Evolutionary conservation across 169 alveolate species (phyloP), one percentile per base, ranked within the genome.

Genomic region (Plasmodium berghei): DNA sequence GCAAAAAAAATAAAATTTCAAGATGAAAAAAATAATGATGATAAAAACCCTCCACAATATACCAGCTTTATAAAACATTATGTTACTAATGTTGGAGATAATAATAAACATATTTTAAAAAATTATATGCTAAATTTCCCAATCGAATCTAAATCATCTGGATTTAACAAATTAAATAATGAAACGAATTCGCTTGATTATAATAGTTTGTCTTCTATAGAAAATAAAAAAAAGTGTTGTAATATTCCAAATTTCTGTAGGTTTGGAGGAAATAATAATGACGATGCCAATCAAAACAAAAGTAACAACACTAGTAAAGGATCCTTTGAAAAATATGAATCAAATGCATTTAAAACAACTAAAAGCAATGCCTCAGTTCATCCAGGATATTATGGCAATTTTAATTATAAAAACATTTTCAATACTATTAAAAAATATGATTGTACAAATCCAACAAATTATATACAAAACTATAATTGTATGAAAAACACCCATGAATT

Each of bases 381-480:
- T 24, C 16, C 34, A 9, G 89, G 69, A 10, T 75, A 63, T 64
- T 75, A 75, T 55, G 64, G 24, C 2, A 63, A 75, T 5, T 16
- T 58, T 73, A 73, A 73, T 75, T 75, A 61, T 55, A 22, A 42
- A 34, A 62, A 75, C 9, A 69, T 75, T 22, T 20, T 75, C 24
- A 46, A 62, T 2, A 8, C 74, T 22, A 14, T 75, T 28, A 64
- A 55, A 45, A 48, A 75, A 14, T 75, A 62, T 22, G 55, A 26
- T 67, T 75, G 89, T 16, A 63, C 75, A 22, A 62, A 64, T 63
- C 46, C 73, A 8, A 63, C 49, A 9, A 58, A 24, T 16, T 75
- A 63, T 34, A 28, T 75, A 9, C 14, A 48, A 28, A 54, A 63
- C 18, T 75, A 63, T 24, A 70, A 75, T 26, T 75, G 89, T 10